Evolutionary conservation across 495 filamentous ascomycete genomes (phyloP), one percentile per base, ranked within the genome.

Genomic region (Penicillium goetzii): DNA sequence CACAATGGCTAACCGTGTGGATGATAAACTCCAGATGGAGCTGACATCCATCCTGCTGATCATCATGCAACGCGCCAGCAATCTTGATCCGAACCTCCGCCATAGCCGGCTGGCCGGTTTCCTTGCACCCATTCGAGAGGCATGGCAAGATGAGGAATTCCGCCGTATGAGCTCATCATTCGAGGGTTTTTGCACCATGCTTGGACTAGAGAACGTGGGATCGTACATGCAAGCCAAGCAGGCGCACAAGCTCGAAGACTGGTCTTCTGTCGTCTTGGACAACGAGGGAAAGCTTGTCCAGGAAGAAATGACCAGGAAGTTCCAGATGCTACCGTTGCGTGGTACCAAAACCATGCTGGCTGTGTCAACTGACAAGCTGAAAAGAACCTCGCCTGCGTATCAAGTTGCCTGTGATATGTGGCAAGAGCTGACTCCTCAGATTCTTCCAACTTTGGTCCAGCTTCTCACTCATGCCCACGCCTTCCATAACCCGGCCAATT

Each of bases 381-480:
- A 91, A 49, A 90, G 86, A 60, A 82, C 79, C 4, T 85, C 89
- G 10, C 72, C 85, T 30, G 79, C 89, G 2, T 93, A 90, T 61
- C 82, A 86, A 36, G 84, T 89, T 12, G 88, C 92, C 1, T 89
- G 88, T 68, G 79, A 78, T 26, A 80, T 98, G 34, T 99, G 95
- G 95, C 85, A 89, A 60, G 89, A 93, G 38, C 80, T 87, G 0
- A 89, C 97, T 54, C 91, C 92, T 4, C 73, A 86, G 38, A 93
- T 99, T 55, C 78, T 98, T 36, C 94, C 93, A 30, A 92, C 90
- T 59, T 73, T 99, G 6, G 85, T 99, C 45, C 88, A 93, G 57
- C 90, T 97, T 62, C 77, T 98, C 41, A 95, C 90, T 65, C 86
- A 93, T 69, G 92, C 93, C 4, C 93, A 97, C 78, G 91, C 92